phyloP scores from a whole-genome alignment of 2,329 filamentous ascomycete genomes.

The Didymella pomorum region DNA sequence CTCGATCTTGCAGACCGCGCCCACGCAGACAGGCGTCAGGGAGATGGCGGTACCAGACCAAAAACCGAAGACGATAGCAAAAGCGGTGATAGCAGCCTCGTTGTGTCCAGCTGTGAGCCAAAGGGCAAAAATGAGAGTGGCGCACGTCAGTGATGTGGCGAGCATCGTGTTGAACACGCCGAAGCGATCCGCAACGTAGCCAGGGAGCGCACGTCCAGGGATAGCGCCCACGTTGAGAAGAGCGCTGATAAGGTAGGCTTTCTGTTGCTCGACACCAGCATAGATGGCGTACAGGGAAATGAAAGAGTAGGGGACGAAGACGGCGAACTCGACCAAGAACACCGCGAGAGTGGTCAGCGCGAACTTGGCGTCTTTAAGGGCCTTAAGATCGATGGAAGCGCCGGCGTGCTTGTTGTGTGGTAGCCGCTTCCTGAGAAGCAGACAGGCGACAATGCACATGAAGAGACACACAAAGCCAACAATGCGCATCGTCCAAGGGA shows the following conservation, averaged over 20 bases:
- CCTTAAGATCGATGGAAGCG: constrained; percentile 47
- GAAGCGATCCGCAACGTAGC: constrained; percentile 61
- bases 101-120: constrained; percentile 61
- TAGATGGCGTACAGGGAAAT: constrained; percentile 57
- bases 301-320: constrained; percentile 66
- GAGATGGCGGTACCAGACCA: constrained; percentile 71
- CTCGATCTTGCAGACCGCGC: constrained; percentile 72
- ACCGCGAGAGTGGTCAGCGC: constrained; percentile 33
- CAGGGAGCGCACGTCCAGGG: constrained; percentile 64
- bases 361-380: constrained; percentile 32
- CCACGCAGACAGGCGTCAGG: constrained; percentile 69
- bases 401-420: constrained; percentile 50
- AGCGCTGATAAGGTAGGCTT: constrained; percentile 47
- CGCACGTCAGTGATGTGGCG: constrained; percentile 53
- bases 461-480: constrained; percentile 67
- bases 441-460: constrained; percentile 25
- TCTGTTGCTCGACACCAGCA: constrained; percentile 22
- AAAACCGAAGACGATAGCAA: constrained; percentile 72
- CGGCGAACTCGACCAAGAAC: constrained; percentile 64
- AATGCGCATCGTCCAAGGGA: constrained; percentile 67
- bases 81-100: constrained; percentile 66
- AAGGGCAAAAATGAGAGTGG: constrained; percentile 60
- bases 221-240: constrained; percentile 58
- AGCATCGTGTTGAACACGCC: constrained; percentile 64
- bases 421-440: constrained; percentile 59